A percentile compares a stretch with the other conserved stretches of the same genome.
phyloP scores from a whole-genome alignment of 2,329 filamentous ascomycete genomes.

The Hymenoscyphus linearis region DNA sequence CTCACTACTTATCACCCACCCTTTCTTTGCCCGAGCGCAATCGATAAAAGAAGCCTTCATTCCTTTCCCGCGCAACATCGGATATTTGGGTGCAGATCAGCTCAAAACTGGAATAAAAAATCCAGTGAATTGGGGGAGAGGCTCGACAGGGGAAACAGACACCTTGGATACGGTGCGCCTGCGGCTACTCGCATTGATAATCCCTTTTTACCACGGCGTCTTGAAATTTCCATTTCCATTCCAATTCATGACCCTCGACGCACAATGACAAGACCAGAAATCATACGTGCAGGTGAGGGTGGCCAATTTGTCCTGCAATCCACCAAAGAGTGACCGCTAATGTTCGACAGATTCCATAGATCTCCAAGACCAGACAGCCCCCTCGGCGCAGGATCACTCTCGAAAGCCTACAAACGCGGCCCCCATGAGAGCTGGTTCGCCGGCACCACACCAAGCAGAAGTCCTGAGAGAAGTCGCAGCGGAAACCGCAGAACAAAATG shows the following conservation, averaged over 20 bases:
- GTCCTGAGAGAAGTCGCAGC: constrained; percentile 75
- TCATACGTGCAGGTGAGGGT: constrained; percentile 47
- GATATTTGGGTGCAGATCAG: neutral
- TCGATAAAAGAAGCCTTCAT: neutral
- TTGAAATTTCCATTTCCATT: constrained; percentile 7
- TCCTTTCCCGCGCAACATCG: neutral
- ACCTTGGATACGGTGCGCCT: constrained; percentile 7
- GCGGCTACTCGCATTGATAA: constrained; percentile 15
- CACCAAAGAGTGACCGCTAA: constrained; percentile 18
- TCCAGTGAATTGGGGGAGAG: neutral
- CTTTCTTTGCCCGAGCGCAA: neutral
- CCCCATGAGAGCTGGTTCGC: constrained; percentile 45
- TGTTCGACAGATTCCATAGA: constrained; percentile 76
- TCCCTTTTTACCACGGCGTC: constrained; percentile 6
- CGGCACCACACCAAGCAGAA: constrained; percentile 74
- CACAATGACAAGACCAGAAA: constrained; percentile 49
- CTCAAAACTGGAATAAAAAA: too few relatives aligned
- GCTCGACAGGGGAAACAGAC: neutral
- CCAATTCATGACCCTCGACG: constrained; percentile 17
- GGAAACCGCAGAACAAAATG: constrained; percentile 69
- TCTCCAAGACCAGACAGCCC: constrained; percentile 76
- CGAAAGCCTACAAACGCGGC: constrained; percentile 47
- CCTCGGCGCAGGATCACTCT: constrained; percentile 78
- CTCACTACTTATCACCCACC: neutral
- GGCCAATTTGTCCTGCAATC: neutral